These are phyloP conservation scores for Laetiporus sulphureus DNA, from an alignment of 1,284 basidiomycete species.

Conservation along the genomic window DNA sequence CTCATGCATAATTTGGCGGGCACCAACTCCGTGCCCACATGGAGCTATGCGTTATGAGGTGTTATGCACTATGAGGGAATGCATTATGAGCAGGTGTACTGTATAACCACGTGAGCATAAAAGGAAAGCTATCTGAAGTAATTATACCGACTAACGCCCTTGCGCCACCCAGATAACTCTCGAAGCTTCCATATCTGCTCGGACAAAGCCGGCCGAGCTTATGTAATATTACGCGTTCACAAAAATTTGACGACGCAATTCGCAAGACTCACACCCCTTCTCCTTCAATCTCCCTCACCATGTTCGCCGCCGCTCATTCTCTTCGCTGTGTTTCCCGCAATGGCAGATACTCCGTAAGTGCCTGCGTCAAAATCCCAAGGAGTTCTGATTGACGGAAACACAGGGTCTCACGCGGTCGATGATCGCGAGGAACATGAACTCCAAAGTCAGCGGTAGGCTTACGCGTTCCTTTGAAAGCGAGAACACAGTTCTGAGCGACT, in stretches of 20 bases:
- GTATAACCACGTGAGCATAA: too few species aligned
- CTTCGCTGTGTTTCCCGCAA: constrained; percentile 51
- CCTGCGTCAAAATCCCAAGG: neutral
- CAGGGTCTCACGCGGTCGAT: constrained; percentile 62
- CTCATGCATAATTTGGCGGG: too few species aligned
- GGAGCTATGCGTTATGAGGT: too few species aligned
- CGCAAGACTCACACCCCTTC: constrained; percentile 23
- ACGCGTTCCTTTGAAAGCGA: neutral
- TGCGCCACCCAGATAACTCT: too few species aligned
- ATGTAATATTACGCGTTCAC: constrained; percentile 21
- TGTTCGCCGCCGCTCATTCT: constrained; percentile 59
- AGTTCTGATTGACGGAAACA: constrained; percentile 8
- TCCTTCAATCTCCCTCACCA: constrained; percentile 43
- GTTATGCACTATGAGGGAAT: too few species aligned
- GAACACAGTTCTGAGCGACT: neutral
- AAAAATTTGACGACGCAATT: constrained; percentile 15
- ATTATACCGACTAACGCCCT: too few species aligned
- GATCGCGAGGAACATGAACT: constrained; percentile 78
- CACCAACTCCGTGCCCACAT: too few species aligned
- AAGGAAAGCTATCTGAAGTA: too few species aligned
- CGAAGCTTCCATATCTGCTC: too few species aligned
- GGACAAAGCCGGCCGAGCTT: constrained; percentile 13
- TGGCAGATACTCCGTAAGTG: constrained; percentile 60
- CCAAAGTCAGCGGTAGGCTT: constrained; percentile 66
- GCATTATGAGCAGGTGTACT: too few species aligned